Percentiles rank a stretch among this genome's conserved stretches.
These are phyloP conservation scores for Mercurialis annua DNA, from an alignment of 345 rosid genomes.

Conservation along the genomic window DNA sequence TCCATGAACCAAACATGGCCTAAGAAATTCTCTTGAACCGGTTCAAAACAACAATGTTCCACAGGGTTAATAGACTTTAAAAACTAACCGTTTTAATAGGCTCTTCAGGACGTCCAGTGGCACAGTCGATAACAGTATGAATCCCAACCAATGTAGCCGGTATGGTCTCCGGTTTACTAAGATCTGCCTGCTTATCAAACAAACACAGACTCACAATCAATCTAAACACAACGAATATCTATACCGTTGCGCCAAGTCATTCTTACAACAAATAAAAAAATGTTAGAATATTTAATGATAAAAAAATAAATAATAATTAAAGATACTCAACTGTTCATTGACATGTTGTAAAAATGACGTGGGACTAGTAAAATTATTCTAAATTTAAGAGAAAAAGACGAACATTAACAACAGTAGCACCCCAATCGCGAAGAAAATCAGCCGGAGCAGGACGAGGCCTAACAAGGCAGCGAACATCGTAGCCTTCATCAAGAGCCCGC, in stretches of 20 bases:
- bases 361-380: too few relatives aligned
- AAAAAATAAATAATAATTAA: too few relatives aligned
- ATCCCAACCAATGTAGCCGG: conserved; percentile 94
- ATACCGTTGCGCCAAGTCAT: too few relatives aligned
- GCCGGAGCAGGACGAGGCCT: conserved; percentile 93
- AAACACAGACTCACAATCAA: background rate
- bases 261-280: too few relatives aligned
- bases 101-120: conserved; percentile 99
- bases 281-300: background rate
- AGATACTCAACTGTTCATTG: too few relatives aligned
- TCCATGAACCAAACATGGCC: too few relatives aligned
- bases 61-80: too few relatives aligned
- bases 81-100: conserved; percentile 74
- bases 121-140: conserved; percentile 89
- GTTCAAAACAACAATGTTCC: too few relatives aligned
- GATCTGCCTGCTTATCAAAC: conserved; percentile 71
- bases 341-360: too few relatives aligned
- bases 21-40: too few relatives aligned
- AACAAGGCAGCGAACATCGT: conserved; percentile 87
- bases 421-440: conserved; percentile 96
- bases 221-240: background rate
- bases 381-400: background rate
- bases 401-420: conserved; percentile 92
- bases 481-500: conserved; percentile 88
- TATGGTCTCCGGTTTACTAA: conserved; percentile 87